Base-by-base conservation (phyloP, 1,139 yeast genomes). In the Debaryomyces psychrophilus region DNA sequence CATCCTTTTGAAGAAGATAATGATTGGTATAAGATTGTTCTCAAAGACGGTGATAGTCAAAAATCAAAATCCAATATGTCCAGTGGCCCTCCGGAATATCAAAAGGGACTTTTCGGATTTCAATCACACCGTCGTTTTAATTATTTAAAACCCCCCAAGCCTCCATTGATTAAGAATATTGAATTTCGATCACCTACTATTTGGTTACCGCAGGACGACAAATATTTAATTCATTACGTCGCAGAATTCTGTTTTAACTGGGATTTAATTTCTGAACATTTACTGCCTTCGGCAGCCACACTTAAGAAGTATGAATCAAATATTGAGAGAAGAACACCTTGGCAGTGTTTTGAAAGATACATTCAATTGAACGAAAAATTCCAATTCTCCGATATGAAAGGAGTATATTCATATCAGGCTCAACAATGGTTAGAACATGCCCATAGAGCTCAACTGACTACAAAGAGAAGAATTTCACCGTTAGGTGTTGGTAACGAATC, bases 271-370 rank as follows among this genome's bases (percentile, higher is more conserved):
- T 82, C 97, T 1, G 88, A 92, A 17, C 89, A 87, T 61, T 72
- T 93, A 17, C 71, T 64, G 77, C 73, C 86, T 1, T 74, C 76
- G 44, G 81, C 90, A 1, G 81, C 88, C 0, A 72, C 76, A 31
- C 58, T 75, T 49, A 74, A 76, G 59, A 82, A 85, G 12, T 89
- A 89, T 62, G 81, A 84, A 36, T 87, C 98, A 0, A 90, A 88
- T 55, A 89, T 90, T 48, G 98, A 93, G 64, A 79, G 98, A 57
- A 79, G 99, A 59, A 93, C 98, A 0, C 95, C 99, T 0, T 93
- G 99, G 99, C 98, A 92, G 62, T 93, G 98, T 62, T 93, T 93
- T 71, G 99, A 93, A 65, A 74, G 99, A 52, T 93, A 95, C 73
- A 87, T 90, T 50, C 99, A 93, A 67, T 74, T 95, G 52, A 90